Base-by-base conservation (phyloP, 1,139 yeast species). In the Pichia sp. region DNA sequence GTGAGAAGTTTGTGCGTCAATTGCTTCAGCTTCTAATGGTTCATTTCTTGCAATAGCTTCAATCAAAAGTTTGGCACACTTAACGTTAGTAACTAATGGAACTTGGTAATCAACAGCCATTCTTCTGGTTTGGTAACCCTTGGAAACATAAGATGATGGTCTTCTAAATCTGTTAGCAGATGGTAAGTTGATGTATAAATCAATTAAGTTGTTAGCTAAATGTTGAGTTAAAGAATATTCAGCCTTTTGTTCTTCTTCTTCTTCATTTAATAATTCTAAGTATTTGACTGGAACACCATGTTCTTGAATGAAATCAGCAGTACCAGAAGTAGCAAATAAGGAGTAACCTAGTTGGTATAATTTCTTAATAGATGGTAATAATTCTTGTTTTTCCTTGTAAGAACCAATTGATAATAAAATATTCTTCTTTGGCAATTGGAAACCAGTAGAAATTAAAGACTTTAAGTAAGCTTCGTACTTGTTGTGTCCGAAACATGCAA, bases 81-180 rank as follows among this genome's bases (percentile, higher is more conserved):
- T 93, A 54, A 91, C 98, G 62, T 93, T 93, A 53, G 99, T 91
- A 40, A 93, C 96, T 64, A 93, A 75, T 40, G 99, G 99, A 62
- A 93, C 86, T 41, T 96, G 89, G 63, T 86, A 93, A 66, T 93
- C 99, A 53, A 93, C 97, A 54, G 99, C 98, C 97, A 93, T 85
- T 74, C 99, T 93, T 75, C 99, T 94, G 42, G 97, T 86, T 67
- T 80, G 82, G 74, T 93, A 93, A 64, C 98, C 99, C 71, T 86
- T 88, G 28, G 96, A 86, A 76, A 91, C 88, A 68, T 91, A 93
- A 48, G 91, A 85, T 42, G 98, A 96, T 48, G 99, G 98, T 69
- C 99, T 88, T 65, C 98, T 85, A 80, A 87, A 91, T 63, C 96
- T 77, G 74, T 93, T 93, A 44, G 95, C 74, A 50, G 97, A 89